Base-by-base conservation (phyloP, 2,329 filamentous ascomycete genomes). In the Penicillium oxalicum region DNA sequence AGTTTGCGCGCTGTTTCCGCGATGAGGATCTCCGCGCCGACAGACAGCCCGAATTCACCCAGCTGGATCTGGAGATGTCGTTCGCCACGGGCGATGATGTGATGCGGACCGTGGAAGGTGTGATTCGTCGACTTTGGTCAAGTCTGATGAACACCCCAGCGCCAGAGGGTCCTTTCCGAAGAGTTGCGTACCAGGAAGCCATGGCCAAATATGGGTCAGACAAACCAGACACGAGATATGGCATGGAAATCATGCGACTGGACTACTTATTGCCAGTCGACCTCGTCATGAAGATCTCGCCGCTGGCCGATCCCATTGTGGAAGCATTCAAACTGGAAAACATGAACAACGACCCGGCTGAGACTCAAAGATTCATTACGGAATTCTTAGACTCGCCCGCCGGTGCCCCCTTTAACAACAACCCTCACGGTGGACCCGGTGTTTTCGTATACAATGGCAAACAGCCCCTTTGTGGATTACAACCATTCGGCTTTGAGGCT, bases 21-120 rank as follows among this genome's bases (percentile, higher is more conserved):
- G 94, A 98, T 62, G 93, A 98, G 65, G 94, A 97, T 67, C 75
- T 93, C 33, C 80, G 93, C 18, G 88, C 91, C 1, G 94, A 98
- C 67, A 79, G 93, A 36, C 93, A 98, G 64, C 94, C 93, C 0
- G 93, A 98, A 65, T 98, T 98, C 63, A 96, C 93, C 1, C 90
- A 95, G 83, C 79, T 96, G 44, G 93, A 98, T 79, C 70, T 98
- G 59, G 93, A 98, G 67, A 93, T 95, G 86, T 82, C 87, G 0
- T 98, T 95, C 70, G 83, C 86, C 0, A 82, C 75, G 5, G 86
- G 85, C 5, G 69, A 82, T 41, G 78, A 86, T 55, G 85, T 95
- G 7, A 91, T 88, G 81, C 60, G 62, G 8, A 68, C 69, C 2
- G 71, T 82, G 8, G 71, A 75, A 55, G 61, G 61, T 2, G 66